Base-by-base conservation (phyloP, 106 monocot genomes). In the Gastrodia elata region DNA sequence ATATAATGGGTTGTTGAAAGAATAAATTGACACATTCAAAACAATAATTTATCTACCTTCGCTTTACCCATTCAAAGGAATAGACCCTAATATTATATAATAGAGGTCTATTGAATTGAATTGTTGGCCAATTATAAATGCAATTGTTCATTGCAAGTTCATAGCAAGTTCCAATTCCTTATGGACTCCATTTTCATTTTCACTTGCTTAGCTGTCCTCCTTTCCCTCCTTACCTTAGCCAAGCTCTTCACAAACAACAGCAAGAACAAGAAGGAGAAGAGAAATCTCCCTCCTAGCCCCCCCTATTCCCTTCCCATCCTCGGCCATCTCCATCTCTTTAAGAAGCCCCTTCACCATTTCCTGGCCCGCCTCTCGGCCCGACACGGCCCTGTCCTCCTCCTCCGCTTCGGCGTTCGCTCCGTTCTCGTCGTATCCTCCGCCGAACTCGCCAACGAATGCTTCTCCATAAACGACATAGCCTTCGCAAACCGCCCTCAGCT, bases 321-420 rank as follows among this genome's bases (percentile, higher is more conserved):
- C 40, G 35, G 25, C 40, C 69, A 35, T 10, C 69, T 35, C 25
- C 39, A 40, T 25, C 40, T 69, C 25, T 40, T 35, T 25, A 9
- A 30, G 14, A 68, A 74, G 8, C 77, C 84, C 18, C 37, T 84
- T 49, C 84, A 84, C 70, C 80, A 37, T 3, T 33, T 74, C 0
- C 77, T 80, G 44, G 41, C 80, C 14, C 2, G 16, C 28, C 39
- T 84, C 77, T 68, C 80, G 14, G 18, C 64, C 49, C 40, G 5
- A 40, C 40, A 70, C 61, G 80, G 84, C 75, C 80, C 77, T 0
- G 2, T 85, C 41, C 56, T 85, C 68, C 52, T 68, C 71, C 78
- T 81, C 55, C 84, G 78, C 57, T 84, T 84, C 48, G 81, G 84
- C 10, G 75, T 58, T 35, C 84, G 75, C 42, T 57, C 75, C 16